A percentile compares a stretch with the other conserved stretches of the same genome.
These are phyloP conservation scores for Aspergillus brasiliensis DNA, from an alignment of 2,329 filamentous ascomycete genomes.

Conservation along the genomic window DNA sequence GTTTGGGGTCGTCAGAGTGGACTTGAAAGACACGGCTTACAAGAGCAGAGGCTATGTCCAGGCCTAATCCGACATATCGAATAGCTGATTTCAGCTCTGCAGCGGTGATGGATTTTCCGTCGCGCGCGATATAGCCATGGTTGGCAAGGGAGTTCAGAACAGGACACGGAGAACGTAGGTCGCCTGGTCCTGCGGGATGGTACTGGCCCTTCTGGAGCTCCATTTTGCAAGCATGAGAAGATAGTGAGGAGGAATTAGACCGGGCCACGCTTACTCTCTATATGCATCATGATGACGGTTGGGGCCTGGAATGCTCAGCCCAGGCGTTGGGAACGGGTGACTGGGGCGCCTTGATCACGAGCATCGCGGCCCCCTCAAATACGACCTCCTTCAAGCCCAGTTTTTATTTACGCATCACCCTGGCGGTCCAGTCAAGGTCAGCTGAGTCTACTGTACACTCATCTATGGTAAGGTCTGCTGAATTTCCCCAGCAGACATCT, in stretches of 20 bases:
- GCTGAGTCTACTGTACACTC: background rate
- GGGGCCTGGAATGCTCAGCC: background rate
- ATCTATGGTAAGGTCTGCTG: background rate
- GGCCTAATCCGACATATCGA: conserved; percentile 12
- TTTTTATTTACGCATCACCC: background rate
- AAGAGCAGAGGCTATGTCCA: conserved; percentile 6
- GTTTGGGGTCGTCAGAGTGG: conserved; percentile 15
- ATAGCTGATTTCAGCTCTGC: conserved; percentile 14
- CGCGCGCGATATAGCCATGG: conserved; percentile 18
- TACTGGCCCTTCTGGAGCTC: conserved; percentile 6
- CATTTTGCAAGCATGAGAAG: background rate
- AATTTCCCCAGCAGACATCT: background rate
- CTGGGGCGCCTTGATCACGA: conserved; percentile 1
- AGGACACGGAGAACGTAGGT: conserved; percentile 19
- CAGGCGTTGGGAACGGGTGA: background rate
- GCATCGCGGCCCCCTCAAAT: background rate
- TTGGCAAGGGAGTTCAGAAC: conserved; percentile 22
- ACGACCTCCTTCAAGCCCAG: background rate
- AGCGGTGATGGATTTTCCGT: conserved; percentile 18
- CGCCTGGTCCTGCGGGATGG: conserved; percentile 4
- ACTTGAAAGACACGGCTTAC: conserved; percentile 14
- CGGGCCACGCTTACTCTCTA: background rate
- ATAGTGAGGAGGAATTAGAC: background rate
- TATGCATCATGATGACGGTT: background rate
- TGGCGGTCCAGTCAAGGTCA: background rate